These are phyloP conservation scores for Aspergillus transmontanensis DNA, from an alignment of 2,329 filamentous ascomycete species.

Conservation along the genomic window DNA sequence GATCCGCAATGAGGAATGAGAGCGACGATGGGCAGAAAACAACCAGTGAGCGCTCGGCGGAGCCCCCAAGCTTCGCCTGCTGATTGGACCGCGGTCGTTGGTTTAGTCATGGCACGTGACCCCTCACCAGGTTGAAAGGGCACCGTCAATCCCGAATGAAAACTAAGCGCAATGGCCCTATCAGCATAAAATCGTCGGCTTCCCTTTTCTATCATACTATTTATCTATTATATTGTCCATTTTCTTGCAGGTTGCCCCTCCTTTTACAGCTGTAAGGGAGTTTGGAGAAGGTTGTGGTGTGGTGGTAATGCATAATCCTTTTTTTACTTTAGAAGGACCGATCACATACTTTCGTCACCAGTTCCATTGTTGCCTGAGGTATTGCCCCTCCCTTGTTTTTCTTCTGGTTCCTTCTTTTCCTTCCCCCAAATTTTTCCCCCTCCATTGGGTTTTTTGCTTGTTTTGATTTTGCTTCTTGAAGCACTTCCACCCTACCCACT, in stretches of 20 bases:
- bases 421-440: conserved; percentile 11
- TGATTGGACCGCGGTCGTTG: conserved; percentile 11
- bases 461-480: conserved; percentile 42
- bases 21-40: conserved; percentile 10
- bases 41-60: conserved; percentile 14
- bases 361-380: conserved; percentile 2
- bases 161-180: background rate
- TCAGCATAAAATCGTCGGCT: background rate
- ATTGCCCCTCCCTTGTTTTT: conserved; percentile 5
- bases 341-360: conserved; percentile 4
- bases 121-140: background rate
- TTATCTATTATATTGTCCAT: conserved; percentile 1
- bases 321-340: background rate
- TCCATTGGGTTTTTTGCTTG: conserved; percentile 32
- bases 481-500: conserved; percentile 23
- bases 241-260: background rate
- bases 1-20: conserved; percentile 5
- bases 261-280: background rate
- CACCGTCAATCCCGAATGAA: background rate
- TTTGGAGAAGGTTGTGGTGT: background rate
- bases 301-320: background rate
- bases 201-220: background rate
- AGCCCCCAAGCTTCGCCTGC: background rate
- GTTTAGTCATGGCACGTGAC: conserved; percentile 12
- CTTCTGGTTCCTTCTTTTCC: background rate